Conservation (phyloP, 1,284 basidiomycete species). For the Melampsora larici-populina region DNA sequence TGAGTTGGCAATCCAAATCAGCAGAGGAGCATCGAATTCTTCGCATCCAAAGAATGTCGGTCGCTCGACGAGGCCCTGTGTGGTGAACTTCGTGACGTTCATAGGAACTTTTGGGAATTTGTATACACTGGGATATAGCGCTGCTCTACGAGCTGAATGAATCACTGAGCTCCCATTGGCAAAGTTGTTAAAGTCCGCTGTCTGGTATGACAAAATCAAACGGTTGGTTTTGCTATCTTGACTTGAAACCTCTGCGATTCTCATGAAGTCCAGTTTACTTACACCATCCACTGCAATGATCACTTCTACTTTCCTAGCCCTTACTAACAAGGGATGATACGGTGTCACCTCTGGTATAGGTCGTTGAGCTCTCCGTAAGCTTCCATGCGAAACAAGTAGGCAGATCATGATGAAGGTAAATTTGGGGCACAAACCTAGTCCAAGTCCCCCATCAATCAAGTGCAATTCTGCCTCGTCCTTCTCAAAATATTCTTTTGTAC, state of each 20-base stretch:
- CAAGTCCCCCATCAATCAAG: constrained; percentile 37
- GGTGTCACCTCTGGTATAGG: constrained; percentile 31
- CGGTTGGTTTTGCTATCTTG: too few relatives aligned
- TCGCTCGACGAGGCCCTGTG: constrained; percentile 20
- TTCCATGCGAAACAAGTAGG: background rate
- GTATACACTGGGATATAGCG: constrained; percentile 8
- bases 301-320: constrained; percentile 18
- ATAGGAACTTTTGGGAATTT: constrained; percentile 40
- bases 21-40: constrained; percentile 20
- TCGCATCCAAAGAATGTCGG: constrained; percentile 42
- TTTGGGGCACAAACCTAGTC: constrained; percentile 15
- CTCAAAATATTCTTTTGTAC: constrained; percentile 16
- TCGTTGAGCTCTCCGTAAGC: background rate
- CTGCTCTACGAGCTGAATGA: constrained; percentile 17
- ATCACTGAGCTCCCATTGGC: constrained; percentile 40
- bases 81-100: constrained; percentile 25
- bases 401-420: background rate
- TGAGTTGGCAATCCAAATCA: constrained; percentile 42
- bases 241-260: too few relatives aligned
- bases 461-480: constrained; percentile 11
- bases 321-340: constrained; percentile 26
- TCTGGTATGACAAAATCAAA: background rate
- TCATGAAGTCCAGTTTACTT: background rate
- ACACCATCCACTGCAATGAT: constrained; percentile 42
- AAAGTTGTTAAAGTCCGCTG: constrained; percentile 23